phyloP scores from a whole-genome alignment of 305 asterid species.

The Plantago coronopus region DNA sequence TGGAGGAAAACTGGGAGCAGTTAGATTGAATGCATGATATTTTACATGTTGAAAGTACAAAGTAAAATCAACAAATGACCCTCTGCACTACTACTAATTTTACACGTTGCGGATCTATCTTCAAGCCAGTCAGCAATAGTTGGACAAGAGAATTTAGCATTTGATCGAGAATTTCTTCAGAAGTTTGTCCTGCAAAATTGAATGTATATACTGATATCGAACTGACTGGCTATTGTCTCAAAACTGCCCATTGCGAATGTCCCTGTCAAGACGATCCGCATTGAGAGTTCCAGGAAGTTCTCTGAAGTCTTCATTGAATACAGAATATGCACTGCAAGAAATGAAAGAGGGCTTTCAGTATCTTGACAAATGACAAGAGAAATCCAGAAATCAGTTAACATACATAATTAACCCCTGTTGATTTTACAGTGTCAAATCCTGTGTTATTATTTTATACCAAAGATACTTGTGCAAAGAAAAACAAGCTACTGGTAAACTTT shows the following conservation, averaged over 20 bases:
- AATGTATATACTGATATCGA: background rate
- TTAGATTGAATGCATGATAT: background rate
- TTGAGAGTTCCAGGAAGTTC: conserved; percentile 93
- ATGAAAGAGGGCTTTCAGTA: conserved; percentile 2
- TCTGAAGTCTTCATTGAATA: conserved; percentile 86
- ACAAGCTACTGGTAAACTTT: too few relatives aligned
- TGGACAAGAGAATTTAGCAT: background rate
- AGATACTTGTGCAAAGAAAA: too few relatives aligned
- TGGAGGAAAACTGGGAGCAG: too few relatives aligned
- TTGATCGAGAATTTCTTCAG: background rate
- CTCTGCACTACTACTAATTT: background rate
- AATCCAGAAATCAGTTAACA: background rate
- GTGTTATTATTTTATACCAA: too few relatives aligned
- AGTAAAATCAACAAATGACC: background rate
- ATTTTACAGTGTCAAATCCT: too few relatives aligned
- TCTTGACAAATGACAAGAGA: conserved; percentile 8
- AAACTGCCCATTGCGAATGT: conserved; percentile 74
- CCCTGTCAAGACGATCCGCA: conserved; percentile 86
- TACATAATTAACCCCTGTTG: too few relatives aligned
- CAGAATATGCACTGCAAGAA: conserved; percentile 82
- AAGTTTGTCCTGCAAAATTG: background rate
- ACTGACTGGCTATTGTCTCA: conserved; percentile 27
- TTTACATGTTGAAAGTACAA: background rate
- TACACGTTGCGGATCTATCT: background rate
- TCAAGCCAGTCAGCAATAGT: background rate